Evolutionary conservation across 305 asterid genomes (phyloP).

Genomic region (Euphrasia arctica): DNA sequence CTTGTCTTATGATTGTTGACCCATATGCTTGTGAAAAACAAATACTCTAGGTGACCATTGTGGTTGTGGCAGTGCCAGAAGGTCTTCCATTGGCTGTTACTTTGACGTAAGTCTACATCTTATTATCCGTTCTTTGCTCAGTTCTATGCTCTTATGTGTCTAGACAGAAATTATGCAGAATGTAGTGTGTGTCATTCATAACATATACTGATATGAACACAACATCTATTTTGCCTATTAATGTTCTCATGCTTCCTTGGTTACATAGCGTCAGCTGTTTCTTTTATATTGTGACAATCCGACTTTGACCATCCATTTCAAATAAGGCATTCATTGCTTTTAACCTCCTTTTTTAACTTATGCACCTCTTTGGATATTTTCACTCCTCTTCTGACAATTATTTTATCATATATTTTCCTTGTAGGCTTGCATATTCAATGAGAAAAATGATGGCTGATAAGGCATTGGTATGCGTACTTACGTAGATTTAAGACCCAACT

Average conservation of each 20-base stretch:
- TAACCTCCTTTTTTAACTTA: conserved; percentile 15
- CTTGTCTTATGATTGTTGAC: conserved; percentile 26
- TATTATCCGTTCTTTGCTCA: conserved; percentile 1
- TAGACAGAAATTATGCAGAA: conserved; percentile 14
- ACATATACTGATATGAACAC: neutral
- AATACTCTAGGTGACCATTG: conserved; percentile 64
- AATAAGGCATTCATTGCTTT: neutral
- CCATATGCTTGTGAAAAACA: conserved; percentile 17
- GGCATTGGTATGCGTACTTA: conserved; percentile 68
- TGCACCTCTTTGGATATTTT: conserved; percentile 18
- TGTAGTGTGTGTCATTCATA: conserved; percentile 7
- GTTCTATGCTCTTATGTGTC: conserved; percentile 12
- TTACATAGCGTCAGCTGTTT: conserved; percentile 5
- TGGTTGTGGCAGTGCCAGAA: conserved; percentile 88
- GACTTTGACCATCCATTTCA: conserved; percentile 3
- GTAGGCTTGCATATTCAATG: conserved; percentile 98
- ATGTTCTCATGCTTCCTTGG: conserved; percentile 16
- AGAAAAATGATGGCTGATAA: conserved; percentile 98
- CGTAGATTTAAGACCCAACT: conserved; percentile 16
- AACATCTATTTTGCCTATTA: conserved; percentile 12
- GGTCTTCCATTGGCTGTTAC: conserved; percentile 92
- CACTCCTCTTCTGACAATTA: conserved; percentile 20
- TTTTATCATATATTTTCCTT: conserved; percentile 23
- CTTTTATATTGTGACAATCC: conserved; percentile 16
- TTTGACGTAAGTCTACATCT: conserved; percentile 53